Evolutionary conservation across 2,329 filamentous ascomycete genomes (phyloP), one percentile per base, ranked within the genome.

Genomic region (Epichloe gansuensis): DNA sequence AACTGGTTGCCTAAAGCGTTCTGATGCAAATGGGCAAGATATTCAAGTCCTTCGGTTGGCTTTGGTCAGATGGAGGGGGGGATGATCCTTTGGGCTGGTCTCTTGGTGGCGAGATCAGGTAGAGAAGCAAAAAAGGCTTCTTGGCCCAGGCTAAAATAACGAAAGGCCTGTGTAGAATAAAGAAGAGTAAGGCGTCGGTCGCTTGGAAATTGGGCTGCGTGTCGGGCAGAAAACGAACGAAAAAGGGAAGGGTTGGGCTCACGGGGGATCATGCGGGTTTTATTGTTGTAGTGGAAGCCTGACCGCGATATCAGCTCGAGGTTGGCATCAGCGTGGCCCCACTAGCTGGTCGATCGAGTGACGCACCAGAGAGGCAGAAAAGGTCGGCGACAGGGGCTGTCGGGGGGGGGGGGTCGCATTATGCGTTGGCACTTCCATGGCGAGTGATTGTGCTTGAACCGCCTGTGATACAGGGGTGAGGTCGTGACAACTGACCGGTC

Each of bases 241-340:
- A 61, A 59, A 58, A 61, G 56, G 48, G 54, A 55, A 23, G 63
- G 38, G 63, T 70, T 66, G 67, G 68, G 67, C 62, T 65, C 59
- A 65, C 68, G 71, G 73, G 73, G 72, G 69, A 49, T 67, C 64
- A 63, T 66, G 68, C 68, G 70, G 71, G 68, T 75, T 76, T 76
- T 76, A 76, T 67, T 62, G 61, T 67, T 59, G 58, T 57, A 50
- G 58, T 62, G 54, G 54, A 59, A 56, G 59, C 60, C 61, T 60
- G 63, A 66, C 58, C 40, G 49, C 48, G 54, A 53, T 52, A 48
- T 57, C 49, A 58, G 23, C 54, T 52, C 53, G 54, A 53, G 40
- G 46, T 34, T 31, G 38, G 43, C 27, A 36, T 15, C 47, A 42
- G 47, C 54, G 40, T 58, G 53, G 53, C 56, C 61, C 60, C 60